Base-by-base conservation (phyloP, 768 basidiomycete genomes). In the Hericium coralloides region DNA sequence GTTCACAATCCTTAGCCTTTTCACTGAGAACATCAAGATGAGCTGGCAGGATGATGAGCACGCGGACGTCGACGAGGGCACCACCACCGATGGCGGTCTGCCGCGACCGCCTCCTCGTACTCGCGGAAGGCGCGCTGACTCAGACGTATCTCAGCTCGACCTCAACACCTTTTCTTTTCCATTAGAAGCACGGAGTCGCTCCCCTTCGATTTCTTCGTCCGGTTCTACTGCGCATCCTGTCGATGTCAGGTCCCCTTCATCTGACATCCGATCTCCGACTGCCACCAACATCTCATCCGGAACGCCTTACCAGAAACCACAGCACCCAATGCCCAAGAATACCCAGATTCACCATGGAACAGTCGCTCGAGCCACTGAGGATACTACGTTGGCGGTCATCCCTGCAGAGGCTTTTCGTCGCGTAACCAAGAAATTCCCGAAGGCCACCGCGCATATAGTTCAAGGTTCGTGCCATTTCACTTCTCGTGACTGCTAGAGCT, bases 321-420 rank as follows among this genome's bases (percentile, higher is more conserved):
- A 17, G 4, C 52, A 37, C 4, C 31, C 36, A 17, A 23, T n/a
- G 17, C 51, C 53, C 7, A 57, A 36, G 38, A 18, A 36, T 2
- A 58, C 59, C 22, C 73, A 76, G 49, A 65, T 76, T 47, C 81
- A 82, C 64, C 80, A 84, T 64, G 89, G 89, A 4, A 84, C 89
- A 4, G 84, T 98, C 20, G 95, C 94, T n/a, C 79, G 95, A 38
- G 97, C 97, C 7, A 87, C 87, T 4, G 89, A 91, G 55, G 97
- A 99, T 65, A 90, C 90, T 4, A 98, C 97, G 2, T 74, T 99
- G 18, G 97, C 95, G n/a, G 95, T 99, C 10, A 98, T 99, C 55
- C 97, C 97, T 23, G 95, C 97, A 2, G 94, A 98, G 69, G 97
- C 95, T 4, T 99, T 99, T 72, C 79, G 88, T 55, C 79, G 94